Base-by-base conservation (phyloP, 352 stramenopile genomes). In the Thraustotheca clavata region DNA sequence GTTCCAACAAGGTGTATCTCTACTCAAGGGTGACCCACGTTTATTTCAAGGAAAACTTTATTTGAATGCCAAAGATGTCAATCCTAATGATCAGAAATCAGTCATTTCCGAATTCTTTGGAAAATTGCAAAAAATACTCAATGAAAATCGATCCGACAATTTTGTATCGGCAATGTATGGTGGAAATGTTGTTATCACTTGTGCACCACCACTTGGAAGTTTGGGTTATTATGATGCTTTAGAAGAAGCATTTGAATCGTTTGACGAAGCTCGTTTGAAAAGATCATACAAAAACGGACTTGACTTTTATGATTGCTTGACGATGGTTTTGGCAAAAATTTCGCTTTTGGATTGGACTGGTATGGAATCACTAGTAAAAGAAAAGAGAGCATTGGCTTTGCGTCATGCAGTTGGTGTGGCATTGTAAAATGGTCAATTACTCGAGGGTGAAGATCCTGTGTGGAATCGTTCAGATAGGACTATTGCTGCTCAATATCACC, bases 281-380 rank as follows among this genome's bases (percentile, higher is more conserved):
- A 59, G 62, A 0, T 52, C 54, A 14, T 89, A 79, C 40, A 22
- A 67, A 33, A 86, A 49, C 4, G 76, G 79, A 1, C 76, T 69
- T 18, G 72, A 62, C 7, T 88, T 89, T 49, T 69, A 86, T 22
- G 76, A 91, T 38, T 91, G 79, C 52, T 71, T 91, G 57, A 77
- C 80, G 1, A 71, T 87, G 32, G 69, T 89, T n/a, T 46, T 91
- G 7, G 76, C 82, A 2, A 91, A 91, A 65, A 84, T 91, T 2
- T 79, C 77, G 16, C 87, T 87, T 29, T 49, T 89, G 40, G 82
- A 89, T 62, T 91, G 82, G 80, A 91, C 82, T 34, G 74, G 75
- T 16, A 61, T 88, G 12, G 77, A 88, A 14, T 76, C 83, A 32
- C 87, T 36, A n/a, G n/a, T 62, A 4, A 49, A 47, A 32, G 55